Evolutionary conservation across 2,329 filamentous ascomycete genomes (phyloP), one percentile per base, ranked within the genome.

Genomic region (Pseudogymnoascus sp.): DNA sequence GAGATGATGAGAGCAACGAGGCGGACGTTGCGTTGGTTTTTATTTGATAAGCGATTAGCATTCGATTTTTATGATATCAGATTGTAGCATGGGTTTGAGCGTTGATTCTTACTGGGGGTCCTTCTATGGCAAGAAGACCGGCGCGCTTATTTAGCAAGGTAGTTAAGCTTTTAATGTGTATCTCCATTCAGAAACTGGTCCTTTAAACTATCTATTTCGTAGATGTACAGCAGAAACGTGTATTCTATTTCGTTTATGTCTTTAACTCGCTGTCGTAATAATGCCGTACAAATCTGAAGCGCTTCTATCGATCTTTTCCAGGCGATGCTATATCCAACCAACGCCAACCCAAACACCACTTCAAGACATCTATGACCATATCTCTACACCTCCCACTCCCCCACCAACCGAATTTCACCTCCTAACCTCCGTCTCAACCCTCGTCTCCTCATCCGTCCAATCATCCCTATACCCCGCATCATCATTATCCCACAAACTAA

Each of bases 401-500:
- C 70, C 70, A 33, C 56, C 44, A 53, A n/a, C n/a, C 26, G 9
- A 19, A 3, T 4, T 5, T 56, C 50, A 53, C 46, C 46, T 33
- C 26, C 46, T n/a, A 13, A 5, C 46, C 4, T 19, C 26, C 46
- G 46, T 19, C n/a, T 21, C 37, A 67, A 64, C 70, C 67, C 10
- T 60, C 62, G 1, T 69, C 33, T 72, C 70, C 13, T 69, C 70
- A 64, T 70, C 70, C 2, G 69, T 69, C 61, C 70, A 68, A 31
- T 72, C 70, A 64, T 73, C 72, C 61, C 68, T 68, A 60, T 73
- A 73, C 13, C 63, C 68, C 7, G 31, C 42, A 26, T 67, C 68
- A 33, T 69, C 68, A 62, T 66, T 70, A 29, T 73, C 72, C 72
- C 72, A 74, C 19, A 74, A 62, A 40, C 64, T 67, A 31, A 74